Evolutionary conservation across 768 basidiomycete species (phyloP).

Genomic region (Sistotremastrum suecicum): DNA sequence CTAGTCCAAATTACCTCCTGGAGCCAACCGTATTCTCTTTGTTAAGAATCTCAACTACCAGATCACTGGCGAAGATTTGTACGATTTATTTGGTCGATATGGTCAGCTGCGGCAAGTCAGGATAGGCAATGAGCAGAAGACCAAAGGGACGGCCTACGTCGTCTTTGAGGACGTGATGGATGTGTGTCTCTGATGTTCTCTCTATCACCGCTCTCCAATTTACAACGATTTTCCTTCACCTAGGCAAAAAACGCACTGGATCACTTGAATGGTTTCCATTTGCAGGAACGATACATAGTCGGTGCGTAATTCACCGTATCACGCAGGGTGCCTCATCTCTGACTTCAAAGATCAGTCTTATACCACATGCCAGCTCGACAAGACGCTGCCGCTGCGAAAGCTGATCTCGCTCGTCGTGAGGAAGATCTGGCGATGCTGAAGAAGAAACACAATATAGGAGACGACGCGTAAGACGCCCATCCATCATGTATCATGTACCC

Average conservation of each 20-base stretch:
- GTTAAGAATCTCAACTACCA: slow-evolving; percentile 90
- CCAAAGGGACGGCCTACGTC: slow-evolving; percentile 92
- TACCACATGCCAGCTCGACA: slow-evolving; percentile 98
- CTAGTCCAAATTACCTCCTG: slow-evolving; percentile 79
- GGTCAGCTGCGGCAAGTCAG: slow-evolving; percentile 93
- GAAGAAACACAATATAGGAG: slow-evolving; percentile 66
- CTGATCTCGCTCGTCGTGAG: slow-evolving; percentile 82
- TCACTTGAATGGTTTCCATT: slow-evolving; percentile 94
- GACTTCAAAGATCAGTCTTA: slow-evolving; percentile 34
- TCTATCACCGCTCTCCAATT: neutral
- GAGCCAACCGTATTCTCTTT: slow-evolving; percentile 84
- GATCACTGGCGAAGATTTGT: slow-evolving; percentile 87
- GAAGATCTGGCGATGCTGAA: slow-evolving; percentile 81
- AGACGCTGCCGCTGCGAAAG: slow-evolving; percentile 85
- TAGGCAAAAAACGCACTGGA: slow-evolving; percentile 95
- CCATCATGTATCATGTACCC: neutral
- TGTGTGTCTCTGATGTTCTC: slow-evolving; percentile 28
- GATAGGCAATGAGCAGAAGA: slow-evolving; percentile 83
- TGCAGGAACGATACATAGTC: slow-evolving; percentile 97
- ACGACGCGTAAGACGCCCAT: slow-evolving; percentile 25
- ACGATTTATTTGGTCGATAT: slow-evolving; percentile 95
- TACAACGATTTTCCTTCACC: neutral
- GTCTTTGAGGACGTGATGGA: slow-evolving; percentile 96
- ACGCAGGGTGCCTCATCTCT: neutral
- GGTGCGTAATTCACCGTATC: slow-evolving; percentile 17